Conservation (phyloP, 768 basidiomycete species). For the Panellus pusillus region DNA sequence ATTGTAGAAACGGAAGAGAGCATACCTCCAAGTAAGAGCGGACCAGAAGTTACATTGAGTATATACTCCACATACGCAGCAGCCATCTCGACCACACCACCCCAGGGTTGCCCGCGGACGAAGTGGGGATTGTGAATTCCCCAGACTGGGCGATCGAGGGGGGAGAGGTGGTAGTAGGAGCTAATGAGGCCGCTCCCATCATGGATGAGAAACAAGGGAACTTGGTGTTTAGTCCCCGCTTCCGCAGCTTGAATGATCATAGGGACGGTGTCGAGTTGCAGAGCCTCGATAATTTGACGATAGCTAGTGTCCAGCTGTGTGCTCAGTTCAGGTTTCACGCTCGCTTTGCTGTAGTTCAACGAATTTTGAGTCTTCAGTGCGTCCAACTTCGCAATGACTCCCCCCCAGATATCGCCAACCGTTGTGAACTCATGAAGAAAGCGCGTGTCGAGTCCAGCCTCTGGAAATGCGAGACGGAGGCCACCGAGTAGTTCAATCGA, state of each 20-base stretch:
- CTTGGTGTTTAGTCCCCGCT: slow-evolving; percentile 3
- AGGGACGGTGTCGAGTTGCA: slow-evolving; percentile 30
- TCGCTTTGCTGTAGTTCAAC: too few species aligned
- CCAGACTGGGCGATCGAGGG: slow-evolving; percentile 56
- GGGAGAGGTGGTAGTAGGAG: slow-evolving; percentile 47
- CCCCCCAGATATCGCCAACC: slow-evolving; percentile 35
- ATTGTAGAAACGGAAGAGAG: neutral
- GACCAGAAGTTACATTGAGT: slow-evolving; percentile 31
- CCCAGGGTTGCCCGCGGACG: slow-evolving; percentile 45
- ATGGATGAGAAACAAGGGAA: slow-evolving; percentile 66
- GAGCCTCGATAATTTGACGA: slow-evolving; percentile 13
- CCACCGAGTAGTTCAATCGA: slow-evolving; percentile 53
- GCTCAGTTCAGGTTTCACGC: too few species aligned
- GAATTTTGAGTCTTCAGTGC: too few species aligned
- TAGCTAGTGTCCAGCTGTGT: too few species aligned
- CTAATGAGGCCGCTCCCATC: slow-evolving; percentile 68
- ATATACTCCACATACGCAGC: slow-evolving; percentile 46
- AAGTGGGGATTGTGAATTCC: slow-evolving; percentile 61
- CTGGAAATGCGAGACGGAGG: slow-evolving; percentile 37
- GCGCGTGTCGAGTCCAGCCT: slow-evolving; percentile 28
- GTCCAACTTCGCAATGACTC: slow-evolving; percentile 23
- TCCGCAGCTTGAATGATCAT: slow-evolving; percentile 38
- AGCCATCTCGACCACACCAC: slow-evolving; percentile 52
- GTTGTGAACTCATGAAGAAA: slow-evolving; percentile 36
- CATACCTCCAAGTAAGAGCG: slow-evolving; percentile 61